Conservation (phyloP, 108 stramenopile species). For the Craspedostauros australis region DNA sequence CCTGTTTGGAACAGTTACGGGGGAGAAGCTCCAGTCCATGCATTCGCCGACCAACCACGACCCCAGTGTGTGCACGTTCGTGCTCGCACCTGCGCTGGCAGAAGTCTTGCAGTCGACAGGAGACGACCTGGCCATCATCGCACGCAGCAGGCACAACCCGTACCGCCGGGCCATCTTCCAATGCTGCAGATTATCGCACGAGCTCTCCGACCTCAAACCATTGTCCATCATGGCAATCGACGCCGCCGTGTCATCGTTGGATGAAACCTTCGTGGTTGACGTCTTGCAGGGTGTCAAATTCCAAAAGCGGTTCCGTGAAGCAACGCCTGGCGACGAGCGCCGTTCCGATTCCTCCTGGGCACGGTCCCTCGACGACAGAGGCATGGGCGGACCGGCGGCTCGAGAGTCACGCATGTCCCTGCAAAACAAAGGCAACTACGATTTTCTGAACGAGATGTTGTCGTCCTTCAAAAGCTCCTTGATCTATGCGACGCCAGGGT, state of each 20-base stretch:
- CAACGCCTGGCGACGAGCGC: slow-evolving; percentile 23
- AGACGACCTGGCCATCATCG: slow-evolving; percentile 21
- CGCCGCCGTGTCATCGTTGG: slow-evolving; percentile 30
- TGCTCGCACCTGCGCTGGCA: slow-evolving; percentile 63
- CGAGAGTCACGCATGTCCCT: slow-evolving; percentile 13
- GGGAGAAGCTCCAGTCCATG: slow-evolving; percentile 25
- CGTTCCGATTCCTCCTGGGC: slow-evolving; percentile 9
- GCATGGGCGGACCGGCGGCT: slow-evolving; percentile 22
- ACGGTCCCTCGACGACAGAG: slow-evolving; percentile 24
- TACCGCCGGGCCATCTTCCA: slow-evolving; percentile 45
- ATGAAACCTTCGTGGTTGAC: slow-evolving; percentile 24
- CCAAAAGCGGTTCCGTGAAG: slow-evolving; percentile 19
- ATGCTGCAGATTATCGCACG: slow-evolving; percentile 19
- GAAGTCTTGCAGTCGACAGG: slow-evolving; percentile 46
- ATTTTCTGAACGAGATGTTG: slow-evolving; percentile 29
- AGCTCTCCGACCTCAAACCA: slow-evolving; percentile 24
- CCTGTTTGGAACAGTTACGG: slow-evolving; percentile 42
- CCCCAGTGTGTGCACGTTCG: slow-evolving; percentile 53
- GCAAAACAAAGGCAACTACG: slow-evolving; percentile 7
- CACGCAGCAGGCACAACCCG: slow-evolving; percentile 36
- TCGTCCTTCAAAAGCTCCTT: slow-evolving; percentile 23
- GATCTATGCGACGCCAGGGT: slow-evolving; percentile 16
- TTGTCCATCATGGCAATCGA: slow-evolving; percentile 33
- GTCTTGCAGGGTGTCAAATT: slow-evolving; percentile 37
- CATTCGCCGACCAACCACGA: no score